Conservation (phyloP, 179 eudicot genomes). For the Gypsophila paniculata region DNA sequence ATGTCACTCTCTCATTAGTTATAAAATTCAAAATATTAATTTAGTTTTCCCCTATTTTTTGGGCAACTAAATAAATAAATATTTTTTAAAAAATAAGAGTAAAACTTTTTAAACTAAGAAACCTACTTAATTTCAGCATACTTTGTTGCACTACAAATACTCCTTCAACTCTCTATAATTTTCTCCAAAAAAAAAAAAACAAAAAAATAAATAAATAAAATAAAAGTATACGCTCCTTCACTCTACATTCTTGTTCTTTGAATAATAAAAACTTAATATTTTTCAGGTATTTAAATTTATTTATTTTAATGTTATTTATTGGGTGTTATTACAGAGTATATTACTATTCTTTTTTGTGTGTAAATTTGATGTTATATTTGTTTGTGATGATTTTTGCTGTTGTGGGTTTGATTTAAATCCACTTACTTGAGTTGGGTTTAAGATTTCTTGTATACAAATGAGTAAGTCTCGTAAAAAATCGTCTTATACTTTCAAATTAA, state of each 20-base stretch:
- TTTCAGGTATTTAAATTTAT: neutral
- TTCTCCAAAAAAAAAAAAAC: no score
- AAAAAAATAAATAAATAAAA: no score
- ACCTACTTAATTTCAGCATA: neutral
- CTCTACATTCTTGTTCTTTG: neutral
- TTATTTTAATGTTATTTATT: neutral
- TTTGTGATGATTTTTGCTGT: neutral
- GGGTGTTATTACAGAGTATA: neutral
- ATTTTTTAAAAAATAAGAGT: neutral
- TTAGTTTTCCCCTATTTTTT: no score
- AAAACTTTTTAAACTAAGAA: neutral
- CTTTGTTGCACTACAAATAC: neutral
- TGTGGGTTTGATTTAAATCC: neutral
- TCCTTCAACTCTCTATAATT: neutral
- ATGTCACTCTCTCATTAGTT: slow-evolving; percentile 10
- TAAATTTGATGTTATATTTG: neutral
- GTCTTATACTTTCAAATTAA: no score
- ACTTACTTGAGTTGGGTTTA: neutral
- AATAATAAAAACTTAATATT: neutral
- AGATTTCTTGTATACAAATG: neutral
- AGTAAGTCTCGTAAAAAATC: neutral
- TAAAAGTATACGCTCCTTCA: neutral
- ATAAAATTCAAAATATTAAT: neutral
- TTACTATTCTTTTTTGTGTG: neutral
- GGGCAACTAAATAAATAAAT: neutral